Base-by-base conservation (phyloP, 345 rosid genomes). In the Physaria fendleri region DNA sequence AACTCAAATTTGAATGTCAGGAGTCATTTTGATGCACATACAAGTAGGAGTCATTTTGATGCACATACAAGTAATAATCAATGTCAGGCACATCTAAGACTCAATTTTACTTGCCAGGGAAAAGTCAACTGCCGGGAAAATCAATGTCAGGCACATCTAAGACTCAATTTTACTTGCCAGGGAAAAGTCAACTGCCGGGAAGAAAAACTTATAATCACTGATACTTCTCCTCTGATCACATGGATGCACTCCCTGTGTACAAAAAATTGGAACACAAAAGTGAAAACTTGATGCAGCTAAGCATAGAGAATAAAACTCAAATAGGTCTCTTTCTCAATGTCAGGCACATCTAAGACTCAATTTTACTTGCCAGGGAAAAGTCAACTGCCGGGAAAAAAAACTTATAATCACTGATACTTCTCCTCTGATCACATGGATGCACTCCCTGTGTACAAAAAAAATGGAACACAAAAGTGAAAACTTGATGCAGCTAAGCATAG, bases 331-430 rank as follows among this genome's bases (percentile, higher is more conserved):
- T 50, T 29, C 15, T n/a, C n/a, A n/a, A n/a, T n/a, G n/a, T n/a
- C n/a, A n/a, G n/a, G n/a, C n/a, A n/a, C n/a, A n/a, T n/a, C n/a
- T n/a, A n/a, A n/a, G n/a, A n/a, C n/a, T n/a, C n/a, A n/a, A n/a
- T n/a, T n/a, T n/a, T n/a, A n/a, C n/a, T n/a, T n/a, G n/a, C n/a
- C n/a, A n/a, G n/a, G n/a, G n/a, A n/a, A n/a, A n/a, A n/a, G n/a
- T n/a, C n/a, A n/a, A n/a, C n/a, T 29, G 96, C 95, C 3, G 99
- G 99, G 71, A 89, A 89, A 74, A 86, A 84, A 75, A 77, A 80
- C 64, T 79, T 81, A 69, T 89, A 93, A 35, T 93, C 91, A 56
- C 85, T 76, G 78, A 83, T 56, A 64, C 66, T 75, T 71, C 86
- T 79, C 76, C 97, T 83, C 74, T 71, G 74, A 69, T 90, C 95